Base-by-base conservation (phyloP, 2,329 filamentous ascomycete species). In the Calonectria pseudoturangicola region DNA sequence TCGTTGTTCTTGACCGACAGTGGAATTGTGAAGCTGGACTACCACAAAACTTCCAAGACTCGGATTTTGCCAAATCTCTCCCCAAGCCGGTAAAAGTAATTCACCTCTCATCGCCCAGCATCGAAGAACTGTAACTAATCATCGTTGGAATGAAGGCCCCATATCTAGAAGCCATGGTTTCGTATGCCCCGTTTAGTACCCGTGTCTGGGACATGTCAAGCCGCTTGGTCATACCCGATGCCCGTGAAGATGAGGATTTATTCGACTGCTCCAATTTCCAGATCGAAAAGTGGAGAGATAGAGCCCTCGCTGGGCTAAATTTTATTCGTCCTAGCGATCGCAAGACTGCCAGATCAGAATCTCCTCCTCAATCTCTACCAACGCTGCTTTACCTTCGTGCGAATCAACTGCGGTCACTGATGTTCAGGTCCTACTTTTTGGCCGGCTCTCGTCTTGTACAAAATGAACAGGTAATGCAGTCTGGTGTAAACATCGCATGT, bases 331-430 rank as follows among this genome's bases (percentile, higher is more conserved):
- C 54, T 2, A 60, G 54, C 30, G 54, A 60, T 18, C 12, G 21
- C 3, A n/a, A 0, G 3, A 2, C 33, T 25, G 13, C 5, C 36
- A 16, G 30, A 1, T 25, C 54, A 16, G 13, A 41, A 7, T 13
- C 13, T 13, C n/a, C 21, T 18, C 13, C 33, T 39, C 2, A 60
- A 16, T 39, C 54, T 41, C 4, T 60, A 6, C 54, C 54, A 3
- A 60, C 54, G 15, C 54, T 60, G 5, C 33, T 60, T 13, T 60
- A 60, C 54, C 54, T 60, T 36, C 54, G 54, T 27, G 54, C 54
- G n/a, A 60, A 60, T 36, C 54, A 60, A 12, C 54, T 60, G 9
- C 54, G 54, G 36, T n/a, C 25, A 18, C 21, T 43, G 1, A 60
- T 60, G 54, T 9, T 60, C 18, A 21, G 54, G 21, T 60, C 54